These are phyloP conservation scores for Trypanosoma conorhini DNA, from an alignment of 208 protist genomes.

Conservation along the genomic window DNA sequence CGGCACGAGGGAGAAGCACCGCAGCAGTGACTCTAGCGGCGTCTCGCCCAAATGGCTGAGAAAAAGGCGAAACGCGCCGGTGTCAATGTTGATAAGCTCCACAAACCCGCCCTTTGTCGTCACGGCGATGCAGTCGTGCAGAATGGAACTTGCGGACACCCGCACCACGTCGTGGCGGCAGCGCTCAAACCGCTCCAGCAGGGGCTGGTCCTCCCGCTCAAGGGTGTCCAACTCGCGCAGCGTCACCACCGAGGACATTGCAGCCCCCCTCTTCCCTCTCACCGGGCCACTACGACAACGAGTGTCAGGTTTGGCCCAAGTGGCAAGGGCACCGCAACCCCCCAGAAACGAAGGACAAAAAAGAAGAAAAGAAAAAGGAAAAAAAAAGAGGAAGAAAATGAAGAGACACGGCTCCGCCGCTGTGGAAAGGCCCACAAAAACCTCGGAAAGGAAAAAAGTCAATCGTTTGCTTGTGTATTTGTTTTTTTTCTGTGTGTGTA, in stretches of 20 bases:
- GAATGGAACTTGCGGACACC: constrained; percentile 45
- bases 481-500: too few relatives aligned
- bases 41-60: constrained; percentile 64
- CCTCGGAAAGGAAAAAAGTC: not conserved
- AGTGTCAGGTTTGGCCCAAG: not conserved
- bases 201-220: constrained; percentile 37
- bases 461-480: not conserved
- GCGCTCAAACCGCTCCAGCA: constrained; percentile 67
- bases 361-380: constrained; percentile 15
- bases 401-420: constrained; percentile 5
- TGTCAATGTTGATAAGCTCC: constrained; percentile 64
- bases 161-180: constrained; percentile 62
- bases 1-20: constrained; percentile 80
- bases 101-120: constrained; percentile 81
- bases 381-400: not conserved
- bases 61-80: constrained; percentile 77
- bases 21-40: constrained; percentile 62
- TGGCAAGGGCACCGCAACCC: too few relatives aligned
- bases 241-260: constrained; percentile 34
- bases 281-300: not conserved
- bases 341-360: not conserved
- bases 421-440: not conserved
- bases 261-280: not conserved
- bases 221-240: constrained; percentile 57
- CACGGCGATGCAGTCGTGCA: constrained; percentile 61